phyloP scores from a whole-genome alignment of 352 stramenopile species.

The Phytophthora pistaciae region DNA sequence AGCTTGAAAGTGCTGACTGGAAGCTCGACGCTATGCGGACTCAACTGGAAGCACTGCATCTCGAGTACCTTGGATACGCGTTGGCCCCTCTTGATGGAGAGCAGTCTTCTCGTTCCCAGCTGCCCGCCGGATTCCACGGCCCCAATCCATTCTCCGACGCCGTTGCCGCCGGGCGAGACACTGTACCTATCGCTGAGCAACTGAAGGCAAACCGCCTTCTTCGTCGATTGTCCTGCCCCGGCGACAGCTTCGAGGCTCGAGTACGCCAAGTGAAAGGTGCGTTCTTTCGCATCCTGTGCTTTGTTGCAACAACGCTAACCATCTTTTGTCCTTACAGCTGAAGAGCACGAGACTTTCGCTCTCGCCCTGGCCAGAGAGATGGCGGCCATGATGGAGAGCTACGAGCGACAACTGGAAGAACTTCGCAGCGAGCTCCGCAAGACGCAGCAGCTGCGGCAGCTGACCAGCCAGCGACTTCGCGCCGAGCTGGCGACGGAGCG shows the following conservation, averaged over 20 bases:
- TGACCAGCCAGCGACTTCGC: slow-evolving; percentile 57
- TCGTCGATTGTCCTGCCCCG: slow-evolving; percentile 23
- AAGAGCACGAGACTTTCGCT: slow-evolving; percentile 82
- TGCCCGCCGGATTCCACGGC: slow-evolving; percentile 22
- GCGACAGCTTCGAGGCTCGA: slow-evolving; percentile 30
- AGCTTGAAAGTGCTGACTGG: slow-evolving; percentile 72
- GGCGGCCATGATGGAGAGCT: slow-evolving; percentile 70
- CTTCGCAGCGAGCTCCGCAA: slow-evolving; percentile 64
- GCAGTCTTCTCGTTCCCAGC: slow-evolving; percentile 13
- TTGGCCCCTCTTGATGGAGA: slow-evolving; percentile 1
- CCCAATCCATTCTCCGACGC: slow-evolving; percentile 77
- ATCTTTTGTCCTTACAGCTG: slow-evolving; percentile 39
- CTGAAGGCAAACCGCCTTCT: slow-evolving; percentile 46
- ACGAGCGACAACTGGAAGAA: slow-evolving; percentile 72
- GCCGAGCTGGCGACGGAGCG: slow-evolving; percentile 62
- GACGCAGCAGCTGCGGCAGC: slow-evolving; percentile 49
- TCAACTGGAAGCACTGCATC: slow-evolving; percentile 58
- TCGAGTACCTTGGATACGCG: slow-evolving; percentile 35
- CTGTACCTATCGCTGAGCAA: slow-evolving; percentile 60
- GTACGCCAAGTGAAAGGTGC: slow-evolving; percentile 32
- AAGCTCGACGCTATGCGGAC: slow-evolving; percentile 67
- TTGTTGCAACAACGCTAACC: neutral
- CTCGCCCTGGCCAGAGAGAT: slow-evolving; percentile 76
- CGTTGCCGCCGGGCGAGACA: slow-evolving; percentile 66
- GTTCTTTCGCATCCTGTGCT: neutral